Percentiles rank a stretch among this genome's conserved stretches.
These are phyloP conservation scores for Phyllosticta citrichinensis DNA, from an alignment of 2,329 filamentous ascomycete genomes.

Conservation along the genomic window DNA sequence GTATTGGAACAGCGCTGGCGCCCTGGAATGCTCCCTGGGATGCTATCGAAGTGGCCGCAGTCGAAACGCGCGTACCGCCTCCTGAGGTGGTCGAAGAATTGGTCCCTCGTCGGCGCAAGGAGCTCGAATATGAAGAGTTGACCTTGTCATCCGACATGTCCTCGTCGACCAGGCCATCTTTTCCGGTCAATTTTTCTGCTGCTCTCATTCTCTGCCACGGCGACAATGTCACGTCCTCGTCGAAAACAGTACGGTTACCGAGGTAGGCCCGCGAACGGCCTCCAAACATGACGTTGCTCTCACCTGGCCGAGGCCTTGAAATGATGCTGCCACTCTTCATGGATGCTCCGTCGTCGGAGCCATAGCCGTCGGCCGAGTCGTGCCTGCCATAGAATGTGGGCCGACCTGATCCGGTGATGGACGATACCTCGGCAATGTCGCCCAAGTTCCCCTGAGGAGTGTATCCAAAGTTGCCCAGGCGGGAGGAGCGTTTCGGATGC, in stretches of 20 bases:
- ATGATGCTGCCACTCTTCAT: slow-evolving; percentile 61
- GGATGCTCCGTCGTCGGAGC: slow-evolving; percentile 57
- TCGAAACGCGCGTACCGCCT: slow-evolving; percentile 63
- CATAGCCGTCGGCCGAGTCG: slow-evolving; percentile 43
- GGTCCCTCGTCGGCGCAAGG: slow-evolving; percentile 69
- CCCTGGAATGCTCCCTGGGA: slow-evolving; percentile 68
- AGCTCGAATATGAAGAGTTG: slow-evolving; percentile 46
- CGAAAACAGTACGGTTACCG: slow-evolving; percentile 64
- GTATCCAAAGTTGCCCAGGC: slow-evolving; percentile 62
- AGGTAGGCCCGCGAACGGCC: slow-evolving; percentile 94
- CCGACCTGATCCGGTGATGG: slow-evolving; percentile 46
- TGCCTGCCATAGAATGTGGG: slow-evolving; percentile 38
- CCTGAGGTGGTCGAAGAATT: slow-evolving; percentile 72
- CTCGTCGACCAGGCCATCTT: slow-evolving; percentile 29
- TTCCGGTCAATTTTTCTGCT: slow-evolving; percentile 43
- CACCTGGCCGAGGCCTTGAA: slow-evolving; percentile 68
- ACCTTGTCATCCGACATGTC: slow-evolving; percentile 31
- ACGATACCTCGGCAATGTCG: slow-evolving; percentile 88
- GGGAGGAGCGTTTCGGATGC: slow-evolving; percentile 69
- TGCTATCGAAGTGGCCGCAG: slow-evolving; percentile 78
- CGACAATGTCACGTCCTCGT: slow-evolving; percentile 74
- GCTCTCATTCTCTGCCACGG: slow-evolving; percentile 60
- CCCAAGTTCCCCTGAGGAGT: slow-evolving; percentile 46
- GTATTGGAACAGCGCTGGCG: slow-evolving; percentile 24
- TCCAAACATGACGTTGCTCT: slow-evolving; percentile 89